Evolutionary conservation across 192 early-diverging fungal species (phyloP).

Genomic region (Entomortierella beljakovae): DNA sequence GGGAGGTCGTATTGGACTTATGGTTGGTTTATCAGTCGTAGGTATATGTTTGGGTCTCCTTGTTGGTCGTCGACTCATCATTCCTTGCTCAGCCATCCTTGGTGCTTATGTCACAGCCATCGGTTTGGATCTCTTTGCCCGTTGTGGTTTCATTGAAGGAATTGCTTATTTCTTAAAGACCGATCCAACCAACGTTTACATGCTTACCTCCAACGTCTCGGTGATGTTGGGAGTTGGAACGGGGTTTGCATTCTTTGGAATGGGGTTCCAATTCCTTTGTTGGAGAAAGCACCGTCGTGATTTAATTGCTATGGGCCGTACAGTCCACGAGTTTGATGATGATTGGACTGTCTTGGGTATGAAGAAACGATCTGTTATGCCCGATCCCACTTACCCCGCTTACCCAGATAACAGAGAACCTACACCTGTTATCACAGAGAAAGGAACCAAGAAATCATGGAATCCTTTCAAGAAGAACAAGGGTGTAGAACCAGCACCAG

Average conservation of each 20-base stretch:
- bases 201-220: constrained; percentile 34
- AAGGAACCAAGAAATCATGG: constrained; percentile 19
- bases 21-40: constrained; percentile 20
- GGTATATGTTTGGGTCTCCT: constrained; percentile 15
- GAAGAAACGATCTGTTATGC: constrained; percentile 1
- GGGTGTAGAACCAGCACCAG: constrained; percentile 29
- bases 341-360: constrained; percentile 12
- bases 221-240: constrained; percentile 35
- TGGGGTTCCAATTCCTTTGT: constrained; percentile 10
- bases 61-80: constrained; percentile 39
- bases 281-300: constrained; percentile 7
- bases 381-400: constrained; percentile 43
- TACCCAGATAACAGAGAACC: background rate
- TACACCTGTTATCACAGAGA: background rate
- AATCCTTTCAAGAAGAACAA: constrained; percentile 48
- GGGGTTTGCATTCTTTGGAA: constrained; percentile 13
- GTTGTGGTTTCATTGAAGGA: constrained; percentile 26
- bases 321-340: constrained; percentile 12
- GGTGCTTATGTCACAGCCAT: constrained; percentile 29
- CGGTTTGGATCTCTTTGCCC: constrained; percentile 44
- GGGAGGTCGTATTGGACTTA: constrained; percentile 38
- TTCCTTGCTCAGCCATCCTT: constrained; percentile 33
- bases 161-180: constrained; percentile 31
- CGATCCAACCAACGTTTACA: constrained; percentile 7
- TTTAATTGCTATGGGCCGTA: constrained; percentile 20